Base-by-base conservation (phyloP, 1,284 basidiomycete genomes). In the Xerocomus amazonicus region DNA sequence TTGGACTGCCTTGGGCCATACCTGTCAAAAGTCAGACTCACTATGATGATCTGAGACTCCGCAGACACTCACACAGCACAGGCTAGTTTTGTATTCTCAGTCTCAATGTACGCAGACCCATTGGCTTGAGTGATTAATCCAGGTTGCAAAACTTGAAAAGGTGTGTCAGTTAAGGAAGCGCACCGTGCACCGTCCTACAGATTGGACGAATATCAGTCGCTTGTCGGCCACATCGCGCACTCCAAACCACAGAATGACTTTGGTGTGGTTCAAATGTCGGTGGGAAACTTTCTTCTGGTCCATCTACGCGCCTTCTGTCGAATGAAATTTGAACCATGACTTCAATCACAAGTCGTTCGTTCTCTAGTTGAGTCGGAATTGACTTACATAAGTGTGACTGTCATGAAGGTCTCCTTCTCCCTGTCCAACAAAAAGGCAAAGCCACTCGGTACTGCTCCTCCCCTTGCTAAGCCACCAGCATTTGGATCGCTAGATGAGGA, bases 81-180 rank as follows among this genome's bases (percentile, higher is more conserved):
- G 3, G 93, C 92, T 56, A 98, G 83, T 73, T 98, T 99, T 0
- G 92, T 90, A 59, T 78, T 78, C 53, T 82, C 89, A 12, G 84
- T 89, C 70, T 99, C 96, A 56, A 98, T 87, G 65, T 97, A 99
- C 9, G 92, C 92, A 37, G 92, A 96, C 0, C 96, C 96, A 61
- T 93, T 94, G 2, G 96, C 94, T 70, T 96, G 93, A 51, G 75
- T 89, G 44, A 97, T 91, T 8, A 98, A 73, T 4, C 93, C 92
- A 16, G 92, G 84, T 65, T 93, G 84, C 41, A 98, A 73, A 70
- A 92, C 95, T 97, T 63, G 41, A 54, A 58, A 47, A 45, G 46
- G 43, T 16, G 34, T 37, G 54, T 54, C 42, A 62, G 50, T 33
- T 48, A 3, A n/a, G 37, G 45, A 35, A 47, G 13, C n/a, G 31